Percentiles rank a stretch among this genome's conserved stretches.
Evolutionary conservation across 495 filamentous ascomycete genomes (phyloP).

Genomic region (Letharia lupina): DNA sequence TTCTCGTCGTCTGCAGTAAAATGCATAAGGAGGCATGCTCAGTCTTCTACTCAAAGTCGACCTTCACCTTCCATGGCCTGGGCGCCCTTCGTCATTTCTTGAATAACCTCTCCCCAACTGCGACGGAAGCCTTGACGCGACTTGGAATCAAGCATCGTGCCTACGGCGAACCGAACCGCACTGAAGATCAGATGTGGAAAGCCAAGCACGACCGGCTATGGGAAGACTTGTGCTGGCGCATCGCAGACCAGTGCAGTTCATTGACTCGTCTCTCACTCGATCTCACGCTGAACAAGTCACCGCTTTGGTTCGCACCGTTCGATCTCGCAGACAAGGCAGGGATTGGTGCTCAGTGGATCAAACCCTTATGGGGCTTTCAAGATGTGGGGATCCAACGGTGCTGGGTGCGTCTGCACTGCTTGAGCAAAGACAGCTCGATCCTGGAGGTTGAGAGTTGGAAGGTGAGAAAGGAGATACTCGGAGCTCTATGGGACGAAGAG

Average conservation of each 20-base stretch:
- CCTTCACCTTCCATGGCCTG: constrained; percentile 20
- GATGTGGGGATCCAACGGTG: constrained; percentile 10
- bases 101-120: constrained; percentile 7
- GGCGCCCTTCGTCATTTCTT: constrained; percentile 20
- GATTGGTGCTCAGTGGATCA: constrained; percentile 13
- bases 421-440: constrained; percentile 5
- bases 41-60: constrained; percentile 21
- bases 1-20: constrained; percentile 17
- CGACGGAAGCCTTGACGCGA: constrained; percentile 6
- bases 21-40: constrained; percentile 20
- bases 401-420: constrained; percentile 10
- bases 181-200: constrained; percentile 18
- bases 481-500: constrained; percentile 16
- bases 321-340: background rate
- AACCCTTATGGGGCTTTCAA: constrained; percentile 16
- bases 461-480: constrained; percentile 19
- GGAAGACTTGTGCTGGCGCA: constrained; percentile 19
- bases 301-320: constrained; percentile 13
- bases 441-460: constrained; percentile 22
- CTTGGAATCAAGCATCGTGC: constrained; percentile 19
- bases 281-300: constrained; percentile 15
- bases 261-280: constrained; percentile 16
- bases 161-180: constrained; percentile 18
- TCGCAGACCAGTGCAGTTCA: constrained; percentile 13
- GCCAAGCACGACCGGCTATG: constrained; percentile 18